Base-by-base conservation (phyloP, 768 basidiomycete genomes). In the Udeniomyces megalosporus region DNA sequence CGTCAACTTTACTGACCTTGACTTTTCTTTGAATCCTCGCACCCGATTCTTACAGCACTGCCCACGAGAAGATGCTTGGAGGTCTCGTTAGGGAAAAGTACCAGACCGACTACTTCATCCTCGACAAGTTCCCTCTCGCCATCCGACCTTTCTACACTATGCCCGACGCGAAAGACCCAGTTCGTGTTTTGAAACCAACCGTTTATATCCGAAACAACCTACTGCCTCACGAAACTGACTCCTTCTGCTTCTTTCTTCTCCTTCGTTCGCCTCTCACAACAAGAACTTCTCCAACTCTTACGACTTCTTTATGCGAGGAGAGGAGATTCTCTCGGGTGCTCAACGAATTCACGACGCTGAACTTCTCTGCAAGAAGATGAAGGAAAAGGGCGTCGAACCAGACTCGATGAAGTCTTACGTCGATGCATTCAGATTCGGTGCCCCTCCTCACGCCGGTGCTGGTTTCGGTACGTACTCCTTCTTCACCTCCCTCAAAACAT, bases 291-390 rank as follows among this genome's bases (percentile, higher is more conserved):
- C 95, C 55, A 97, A 97, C 75, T 97, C 95, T 26, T 99, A 97
- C 74, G 95, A 99, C 76, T 97, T 99, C 77, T 97, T 99, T 81
- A 96, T 99, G 93, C 82, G 95, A 34, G 95, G 95, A 12, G 91
- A 99, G 75, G 95, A 99, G 74, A 97, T 99, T 70, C 79, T 97
- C 45, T 96, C 93, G 3, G 95, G 95, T 17, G 95, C 93, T 29
- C 95, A 99, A 74, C 90, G 95, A 75, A 84, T 97, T 60, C 95
- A 99, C 75, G 90, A 96, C 68, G 81, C 95, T 5, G 74, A 75
- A 12, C 76, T 96, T 58, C 82, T 97, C 65, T 78, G 77, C 57
- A 81, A 88, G 75, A 82, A 86, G 74, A 96, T 97, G 91, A 79
- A 78, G 62, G 77, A 76, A 67, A 87, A 85, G 71, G 89, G 88